Conservation (phyloP, 805 yeast genomes). For the Ogataea paradorogensis region DNA sequence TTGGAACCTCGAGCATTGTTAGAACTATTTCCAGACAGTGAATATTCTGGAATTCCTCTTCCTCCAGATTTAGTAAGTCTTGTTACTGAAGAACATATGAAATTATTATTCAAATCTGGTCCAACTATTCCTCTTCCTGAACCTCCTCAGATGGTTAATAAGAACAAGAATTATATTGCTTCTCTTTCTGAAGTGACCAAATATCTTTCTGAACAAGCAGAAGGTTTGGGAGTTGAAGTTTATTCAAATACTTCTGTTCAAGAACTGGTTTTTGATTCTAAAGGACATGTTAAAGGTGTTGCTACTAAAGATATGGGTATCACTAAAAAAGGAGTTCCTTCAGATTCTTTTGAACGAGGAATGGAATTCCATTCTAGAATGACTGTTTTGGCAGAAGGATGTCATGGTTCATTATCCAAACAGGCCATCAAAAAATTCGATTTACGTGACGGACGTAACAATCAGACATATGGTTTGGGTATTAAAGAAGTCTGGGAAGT, state of each 20-base stretch:
- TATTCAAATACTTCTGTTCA: slow-evolving; percentile 88
- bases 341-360: slow-evolving; percentile 86
- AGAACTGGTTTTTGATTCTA: slow-evolving; percentile 64
- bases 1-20: slow-evolving; percentile 84
- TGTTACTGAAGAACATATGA: slow-evolving; percentile 74
- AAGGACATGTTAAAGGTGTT: slow-evolving; percentile 74
- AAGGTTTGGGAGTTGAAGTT: slow-evolving; percentile 88
- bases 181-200: slow-evolving; percentile 78
- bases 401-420: slow-evolving; percentile 91
- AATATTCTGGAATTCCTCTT: slow-evolving; percentile 61
- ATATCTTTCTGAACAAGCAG: slow-evolving; percentile 84
- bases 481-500: slow-evolving; percentile 98
- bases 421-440: slow-evolving; percentile 66
- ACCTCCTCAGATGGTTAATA: slow-evolving; percentile 86
- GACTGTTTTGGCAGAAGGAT: slow-evolving; percentile 95
- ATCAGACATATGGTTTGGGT: slow-evolving; percentile 95
- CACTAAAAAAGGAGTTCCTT: slow-evolving; percentile 69
- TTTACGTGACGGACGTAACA: slow-evolving; percentile 59
- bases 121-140: slow-evolving; percentile 74
- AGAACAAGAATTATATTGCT: slow-evolving; percentile 79
- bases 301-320: slow-evolving; percentile 95
- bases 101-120: slow-evolving; percentile 56
- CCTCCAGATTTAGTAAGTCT: slow-evolving; percentile 75
- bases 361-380: slow-evolving; percentile 93
- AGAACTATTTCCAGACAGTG: slow-evolving; percentile 77